Percentiles rank a stretch among this genome's conserved stretches.
Conservation (phyloP, 257 asterid genomes). For the Hygrophila difformis region DNA sequence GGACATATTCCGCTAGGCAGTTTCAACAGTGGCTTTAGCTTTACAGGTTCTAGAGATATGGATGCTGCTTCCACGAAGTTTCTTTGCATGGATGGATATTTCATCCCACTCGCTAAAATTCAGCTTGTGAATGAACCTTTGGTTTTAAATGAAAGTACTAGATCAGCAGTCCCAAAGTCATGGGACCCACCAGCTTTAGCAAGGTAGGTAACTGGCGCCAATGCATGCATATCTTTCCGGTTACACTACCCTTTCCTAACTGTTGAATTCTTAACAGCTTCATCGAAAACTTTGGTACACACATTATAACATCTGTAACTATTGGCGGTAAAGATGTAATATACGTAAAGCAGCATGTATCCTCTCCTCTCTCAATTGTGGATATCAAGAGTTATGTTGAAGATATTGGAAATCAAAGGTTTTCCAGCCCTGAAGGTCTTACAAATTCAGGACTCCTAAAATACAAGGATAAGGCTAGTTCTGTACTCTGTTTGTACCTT, state of each 20-base stretch:
- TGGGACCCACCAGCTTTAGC: constrained; percentile 93
- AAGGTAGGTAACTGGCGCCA: constrained; percentile 28
- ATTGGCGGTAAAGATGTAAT: constrained; percentile 87
- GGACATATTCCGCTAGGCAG: constrained; percentile 68
- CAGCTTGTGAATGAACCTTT: constrained; percentile 44
- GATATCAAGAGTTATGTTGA: constrained; percentile 82
- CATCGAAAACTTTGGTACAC: constrained; percentile 85
- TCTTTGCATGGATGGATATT: constrained; percentile 72
- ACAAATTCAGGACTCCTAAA: constrained; percentile 67
- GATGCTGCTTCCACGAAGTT: constrained; percentile 73
- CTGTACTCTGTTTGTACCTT: no score
- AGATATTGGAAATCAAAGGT: constrained; percentile 82
- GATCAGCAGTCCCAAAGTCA: constrained; percentile 56
- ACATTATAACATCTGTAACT: constrained; percentile 67
- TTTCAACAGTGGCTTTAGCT: constrained; percentile 72
- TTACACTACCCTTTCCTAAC: constrained; percentile 9
- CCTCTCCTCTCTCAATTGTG: constrained; percentile 52
- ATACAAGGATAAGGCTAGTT: constrained; percentile 69
- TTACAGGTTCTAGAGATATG: constrained; percentile 47
- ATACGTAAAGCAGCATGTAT: constrained; percentile 60
- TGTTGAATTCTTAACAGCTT: constrained; percentile 45
- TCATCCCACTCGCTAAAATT: constrained; percentile 68
- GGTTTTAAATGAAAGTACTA: constrained; percentile 47
- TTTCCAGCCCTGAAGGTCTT: constrained; percentile 53
- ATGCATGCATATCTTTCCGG: neutral